Evolutionary conservation across 371 early-diverging fungal species (phyloP).

Genomic region (Rhizomucor miehei): DNA sequence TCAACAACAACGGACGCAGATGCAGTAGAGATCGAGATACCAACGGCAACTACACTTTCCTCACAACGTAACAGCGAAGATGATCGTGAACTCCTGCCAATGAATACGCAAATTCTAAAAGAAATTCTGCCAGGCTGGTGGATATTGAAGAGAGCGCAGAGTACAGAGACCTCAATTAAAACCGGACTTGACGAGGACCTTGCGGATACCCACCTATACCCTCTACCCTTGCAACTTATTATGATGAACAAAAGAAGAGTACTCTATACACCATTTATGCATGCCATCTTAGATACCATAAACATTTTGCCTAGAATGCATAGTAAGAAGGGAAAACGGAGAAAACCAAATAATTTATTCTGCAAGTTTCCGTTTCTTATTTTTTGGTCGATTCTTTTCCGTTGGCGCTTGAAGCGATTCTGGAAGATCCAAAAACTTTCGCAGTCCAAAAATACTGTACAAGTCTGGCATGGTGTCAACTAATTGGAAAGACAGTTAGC

Average conservation of each 20-base stretch:
- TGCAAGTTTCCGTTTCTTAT: slow-evolving; percentile 35
- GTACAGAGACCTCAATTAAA: slow-evolving; percentile 23
- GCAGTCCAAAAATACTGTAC: slow-evolving; percentile 51
- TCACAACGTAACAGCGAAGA: slow-evolving; percentile 15
- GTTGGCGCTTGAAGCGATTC: slow-evolving; percentile 26
- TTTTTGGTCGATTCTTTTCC: slow-evolving; percentile 11
- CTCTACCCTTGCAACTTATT: background rate
- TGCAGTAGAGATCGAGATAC: slow-evolving; percentile 45
- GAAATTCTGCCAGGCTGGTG: slow-evolving; percentile 19
- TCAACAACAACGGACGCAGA: slow-evolving; percentile 21
- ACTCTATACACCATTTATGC: too few species aligned
- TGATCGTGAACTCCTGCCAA: slow-evolving; percentile 32
- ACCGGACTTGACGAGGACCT: background rate
- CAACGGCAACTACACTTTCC: slow-evolving; percentile 33
- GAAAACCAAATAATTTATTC: slow-evolving; percentile 7
- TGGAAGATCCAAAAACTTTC: slow-evolving; percentile 49
- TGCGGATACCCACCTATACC: background rate
- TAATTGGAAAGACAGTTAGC: background rate
- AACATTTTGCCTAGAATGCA: too few species aligned
- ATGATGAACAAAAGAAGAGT: too few species aligned
- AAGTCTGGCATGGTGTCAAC: slow-evolving; percentile 47
- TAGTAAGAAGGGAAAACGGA: too few species aligned
- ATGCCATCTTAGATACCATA: too few species aligned
- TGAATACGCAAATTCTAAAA: slow-evolving; percentile 7
- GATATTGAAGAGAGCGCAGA: slow-evolving; percentile 27